These are phyloP conservation scores for Salvia miltiorrhiza DNA, from an alignment of 257 asterid species.

Conservation along the genomic window DNA sequence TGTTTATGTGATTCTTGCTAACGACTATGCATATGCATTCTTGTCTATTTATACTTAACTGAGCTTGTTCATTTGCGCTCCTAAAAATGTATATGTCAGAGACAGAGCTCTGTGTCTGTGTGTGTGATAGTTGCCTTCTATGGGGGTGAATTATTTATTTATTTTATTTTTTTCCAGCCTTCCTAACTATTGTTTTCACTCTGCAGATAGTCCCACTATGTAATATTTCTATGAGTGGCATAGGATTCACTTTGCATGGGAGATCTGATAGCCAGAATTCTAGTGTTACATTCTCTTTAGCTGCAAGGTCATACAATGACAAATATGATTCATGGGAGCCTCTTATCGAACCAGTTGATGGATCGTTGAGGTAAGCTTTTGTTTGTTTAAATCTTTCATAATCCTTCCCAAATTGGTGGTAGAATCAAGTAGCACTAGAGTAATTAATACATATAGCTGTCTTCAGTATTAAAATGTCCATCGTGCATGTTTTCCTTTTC, in stretches of 20 bases:
- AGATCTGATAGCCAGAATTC: constrained; percentile 57
- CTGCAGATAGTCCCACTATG: constrained; percentile 93
- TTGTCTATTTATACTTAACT: neutral
- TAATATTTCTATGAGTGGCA: constrained; percentile 75
- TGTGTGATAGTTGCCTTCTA: constrained; percentile 8
- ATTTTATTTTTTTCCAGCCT: neutral
- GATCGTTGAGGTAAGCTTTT: constrained; percentile 64
- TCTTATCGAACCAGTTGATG: constrained; percentile 87
- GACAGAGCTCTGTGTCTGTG: neutral
- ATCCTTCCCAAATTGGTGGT: constrained; percentile 12
- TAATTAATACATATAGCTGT: neutral
- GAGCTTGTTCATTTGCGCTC: neutral
- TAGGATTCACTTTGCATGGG: constrained; percentile 68
- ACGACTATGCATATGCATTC: constrained; percentile 5
- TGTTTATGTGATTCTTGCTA: constrained; percentile 4
- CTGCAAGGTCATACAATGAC: constrained; percentile 86
- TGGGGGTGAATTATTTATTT: neutral
- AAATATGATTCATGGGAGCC: constrained; percentile 99
- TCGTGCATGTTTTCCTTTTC: neutral
- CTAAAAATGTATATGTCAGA: neutral
- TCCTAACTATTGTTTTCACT: constrained; percentile 26
- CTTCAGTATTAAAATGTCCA: constrained; percentile 5
- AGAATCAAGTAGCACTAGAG: constrained; percentile 3
- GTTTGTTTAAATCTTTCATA: neutral
- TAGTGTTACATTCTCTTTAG: constrained; percentile 65